phyloP scores from a whole-genome alignment of 192 early-diverging fungal genomes.

The Backusella tuberculispora region DNA sequence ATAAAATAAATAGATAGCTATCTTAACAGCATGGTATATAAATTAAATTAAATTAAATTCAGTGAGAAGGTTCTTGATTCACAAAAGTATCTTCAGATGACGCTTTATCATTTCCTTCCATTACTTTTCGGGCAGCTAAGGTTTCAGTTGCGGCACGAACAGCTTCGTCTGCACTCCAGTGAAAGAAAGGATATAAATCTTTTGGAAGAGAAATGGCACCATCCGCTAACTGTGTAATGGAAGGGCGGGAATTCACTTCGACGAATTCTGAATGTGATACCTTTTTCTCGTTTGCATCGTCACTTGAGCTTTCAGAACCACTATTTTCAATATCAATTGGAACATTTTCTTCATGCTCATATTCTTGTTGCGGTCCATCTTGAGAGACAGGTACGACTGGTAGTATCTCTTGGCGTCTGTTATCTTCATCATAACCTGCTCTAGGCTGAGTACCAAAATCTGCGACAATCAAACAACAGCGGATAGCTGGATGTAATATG shows the following conservation, averaged over 20 bases:
- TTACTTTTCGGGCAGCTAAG: neutral
- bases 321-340: neutral
- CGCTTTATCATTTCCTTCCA: neutral
- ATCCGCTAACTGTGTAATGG: neutral
- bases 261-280: neutral
- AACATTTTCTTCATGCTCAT: neutral
- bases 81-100: neutral
- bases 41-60: neutral
- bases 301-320: neutral
- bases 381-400: conserved; percentile 38
- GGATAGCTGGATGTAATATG: conserved; percentile 35
- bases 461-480: conserved; percentile 36
- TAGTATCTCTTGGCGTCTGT: conserved; percentile 31
- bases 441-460: conserved; percentile 39
- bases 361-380: conserved; percentile 33
- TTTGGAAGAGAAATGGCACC: conserved; percentile 28
- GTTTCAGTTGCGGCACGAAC: conserved; percentile 32
- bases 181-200: conserved; percentile 44
- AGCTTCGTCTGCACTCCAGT: conserved; percentile 43
- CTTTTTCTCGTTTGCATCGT: neutral
- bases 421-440: neutral
- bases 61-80: neutral
- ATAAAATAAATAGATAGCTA: neutral
- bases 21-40: neutral
- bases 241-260: neutral